These are phyloP conservation scores for Talaromyces sp. DNA, from an alignment of 2,329 filamentous ascomycete genomes.

Conservation along the genomic window DNA sequence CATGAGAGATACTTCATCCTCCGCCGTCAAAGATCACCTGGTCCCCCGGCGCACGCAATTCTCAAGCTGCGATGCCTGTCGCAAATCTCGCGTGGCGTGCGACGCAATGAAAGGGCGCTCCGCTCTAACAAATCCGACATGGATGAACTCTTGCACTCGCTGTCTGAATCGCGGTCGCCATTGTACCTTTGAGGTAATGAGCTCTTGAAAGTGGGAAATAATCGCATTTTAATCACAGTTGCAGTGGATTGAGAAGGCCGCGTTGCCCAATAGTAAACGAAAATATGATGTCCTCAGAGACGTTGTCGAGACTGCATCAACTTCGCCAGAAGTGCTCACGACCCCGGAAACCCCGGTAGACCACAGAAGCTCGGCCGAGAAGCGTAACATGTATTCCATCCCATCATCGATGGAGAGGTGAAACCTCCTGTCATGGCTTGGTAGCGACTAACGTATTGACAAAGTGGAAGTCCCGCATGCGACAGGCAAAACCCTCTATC, in stretches of 20 bases:
- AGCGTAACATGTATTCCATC: background rate
- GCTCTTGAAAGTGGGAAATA: background rate
- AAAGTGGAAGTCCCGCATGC: background rate
- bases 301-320: background rate
- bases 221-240: background rate
- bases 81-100: conserved; percentile 30
- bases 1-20: background rate
- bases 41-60: conserved; percentile 29
- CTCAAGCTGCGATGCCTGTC: conserved; percentile 35
- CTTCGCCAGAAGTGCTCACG: background rate
- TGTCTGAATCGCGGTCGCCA: conserved; percentile 22
- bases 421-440: background rate
- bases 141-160: conserved; percentile 21
- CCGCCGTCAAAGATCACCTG: background rate
- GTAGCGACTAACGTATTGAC: background rate
- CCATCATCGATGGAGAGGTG: conserved; percentile 6
- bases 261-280: conserved; percentile 17
- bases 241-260: conserved; percentile 14
- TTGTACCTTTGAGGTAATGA: conserved; percentile 21
- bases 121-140: conserved; percentile 19
- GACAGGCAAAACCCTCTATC: background rate
- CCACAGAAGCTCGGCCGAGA: background rate
- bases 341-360: background rate
- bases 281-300: conserved; percentile 5
- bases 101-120: conserved; percentile 26